Evolutionary conservation across 225 moss, liverwort and hornwort species (phyloP).

Genomic region (Anthoceros angustus): DNA sequence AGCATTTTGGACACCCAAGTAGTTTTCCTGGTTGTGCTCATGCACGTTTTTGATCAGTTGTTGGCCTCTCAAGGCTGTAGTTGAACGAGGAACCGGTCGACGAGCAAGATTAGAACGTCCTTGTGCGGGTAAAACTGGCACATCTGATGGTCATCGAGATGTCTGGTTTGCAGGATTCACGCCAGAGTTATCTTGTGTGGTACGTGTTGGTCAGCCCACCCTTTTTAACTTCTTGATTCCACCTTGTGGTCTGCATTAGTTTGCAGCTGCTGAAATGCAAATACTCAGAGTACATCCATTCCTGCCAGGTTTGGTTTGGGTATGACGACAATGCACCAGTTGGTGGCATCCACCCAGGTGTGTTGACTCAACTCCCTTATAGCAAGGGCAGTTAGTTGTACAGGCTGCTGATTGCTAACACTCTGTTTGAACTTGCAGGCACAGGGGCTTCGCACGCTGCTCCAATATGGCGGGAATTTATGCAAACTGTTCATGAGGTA

Average conservation of each 20-base stretch:
- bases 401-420: no score
- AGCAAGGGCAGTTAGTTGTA: neutral
- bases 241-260: no score
- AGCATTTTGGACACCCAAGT: neutral
- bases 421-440: conserved; percentile 18
- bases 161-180: conserved; percentile 99
- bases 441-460: conserved; percentile 93
- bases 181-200: conserved; percentile 88
- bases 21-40: neutral
- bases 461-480: conserved; percentile 85
- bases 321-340: conserved; percentile 88
- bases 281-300: neutral
- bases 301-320: conserved; percentile 72
- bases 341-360: conserved; percentile 85
- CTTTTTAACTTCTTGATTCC: no score
- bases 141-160: conserved; percentile 88
- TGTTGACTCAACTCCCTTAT: neutral
- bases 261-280: neutral
- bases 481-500: conserved; percentile 74
- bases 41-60: conserved; percentile 4
- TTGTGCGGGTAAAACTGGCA: conserved; percentile 93
- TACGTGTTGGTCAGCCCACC: conserved; percentile 13
- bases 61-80: conserved; percentile 38
- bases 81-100: conserved; percentile 82
- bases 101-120: conserved; percentile 73